Evolutionary conservation across 2,329 filamentous ascomycete genomes (phyloP).

Genomic region (Pseudogymnoascus sp.): DNA sequence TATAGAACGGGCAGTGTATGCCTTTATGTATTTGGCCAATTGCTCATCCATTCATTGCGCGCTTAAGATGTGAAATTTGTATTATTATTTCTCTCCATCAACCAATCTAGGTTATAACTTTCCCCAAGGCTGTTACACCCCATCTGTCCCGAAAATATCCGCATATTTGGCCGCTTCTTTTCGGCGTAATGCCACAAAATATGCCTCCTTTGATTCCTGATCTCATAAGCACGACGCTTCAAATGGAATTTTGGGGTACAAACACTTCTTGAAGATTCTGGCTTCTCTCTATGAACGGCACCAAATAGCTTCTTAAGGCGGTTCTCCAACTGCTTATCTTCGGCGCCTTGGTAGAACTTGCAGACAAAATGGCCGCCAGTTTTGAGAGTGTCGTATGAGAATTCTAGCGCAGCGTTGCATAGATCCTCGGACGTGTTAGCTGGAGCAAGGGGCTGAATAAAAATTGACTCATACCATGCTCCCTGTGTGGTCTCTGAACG

Average conservation of each 20-base stretch:
- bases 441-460: neutral
- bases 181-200: conserved; percentile 71
- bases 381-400: conserved; percentile 77
- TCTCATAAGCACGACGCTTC: conserved; percentile 11
- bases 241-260: conserved; percentile 26
- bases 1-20: conserved; percentile 3
- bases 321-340: conserved; percentile 74
- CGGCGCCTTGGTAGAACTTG: conserved; percentile 91
- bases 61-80: neutral
- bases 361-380: conserved; percentile 85
- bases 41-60: neutral
- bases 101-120: neutral
- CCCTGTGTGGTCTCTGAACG: conserved; percentile 79
- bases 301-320: conserved; percentile 69
- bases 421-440: conserved; percentile 58
- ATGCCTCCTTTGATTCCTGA: conserved; percentile 78
- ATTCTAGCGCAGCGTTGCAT: conserved; percentile 75
- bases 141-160: neutral
- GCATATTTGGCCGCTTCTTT: conserved; percentile 44
- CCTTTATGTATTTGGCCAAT: conserved; percentile 1
- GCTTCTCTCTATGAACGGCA: conserved; percentile 81
- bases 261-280: conserved; percentile 81
- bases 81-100: neutral
- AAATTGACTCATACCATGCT: conserved; percentile 55
- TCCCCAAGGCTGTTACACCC: neutral